Percentiles rank a stretch among this genome's conserved stretches.
These are phyloP conservation scores for Euphorbia corollata DNA, from an alignment of 441 rosid species.

Conservation along the genomic window DNA sequence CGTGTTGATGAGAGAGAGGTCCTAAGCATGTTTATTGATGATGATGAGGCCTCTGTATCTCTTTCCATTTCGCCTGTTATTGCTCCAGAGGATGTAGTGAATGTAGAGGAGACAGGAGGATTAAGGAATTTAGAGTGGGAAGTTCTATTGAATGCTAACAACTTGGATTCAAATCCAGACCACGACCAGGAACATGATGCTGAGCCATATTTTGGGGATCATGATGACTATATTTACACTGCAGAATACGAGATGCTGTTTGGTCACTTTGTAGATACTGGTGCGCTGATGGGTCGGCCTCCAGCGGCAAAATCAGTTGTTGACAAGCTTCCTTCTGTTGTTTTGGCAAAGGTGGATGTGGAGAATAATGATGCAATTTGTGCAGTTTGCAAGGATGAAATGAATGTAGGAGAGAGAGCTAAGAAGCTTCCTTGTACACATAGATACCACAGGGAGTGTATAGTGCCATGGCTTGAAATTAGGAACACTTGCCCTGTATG, in stretches of 20 bases:
- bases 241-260: conserved; percentile 56
- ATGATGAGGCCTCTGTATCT: conserved; percentile 48
- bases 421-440: conserved; percentile 80
- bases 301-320: conserved; percentile 63
- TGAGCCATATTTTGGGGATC: conserved; percentile 46
- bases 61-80: conserved; percentile 38
- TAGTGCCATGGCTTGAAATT: conserved; percentile 65
- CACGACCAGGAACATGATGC: conserved; percentile 24
- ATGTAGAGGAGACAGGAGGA: conserved; percentile 38
- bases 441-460: conserved; percentile 71
- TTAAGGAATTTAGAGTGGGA: conserved; percentile 64
- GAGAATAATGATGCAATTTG: conserved; percentile 44
- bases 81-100: conserved; percentile 41
- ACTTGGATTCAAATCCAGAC: conserved; percentile 45
- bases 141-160: conserved; percentile 54
- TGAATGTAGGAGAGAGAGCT: conserved; percentile 46
- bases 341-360: conserved; percentile 45
- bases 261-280: conserved; percentile 63
- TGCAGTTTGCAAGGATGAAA: conserved; percentile 86
- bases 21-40: conserved; percentile 41
- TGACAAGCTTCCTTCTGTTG: conserved; percentile 48
- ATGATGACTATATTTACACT: conserved; percentile 46
- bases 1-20: conserved; percentile 61
- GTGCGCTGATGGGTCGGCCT: conserved; percentile 40
- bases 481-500: conserved; percentile 97